Conservation (phyloP, 2,329 filamentous ascomycete species). For the Drechmeria coniospora region DNA sequence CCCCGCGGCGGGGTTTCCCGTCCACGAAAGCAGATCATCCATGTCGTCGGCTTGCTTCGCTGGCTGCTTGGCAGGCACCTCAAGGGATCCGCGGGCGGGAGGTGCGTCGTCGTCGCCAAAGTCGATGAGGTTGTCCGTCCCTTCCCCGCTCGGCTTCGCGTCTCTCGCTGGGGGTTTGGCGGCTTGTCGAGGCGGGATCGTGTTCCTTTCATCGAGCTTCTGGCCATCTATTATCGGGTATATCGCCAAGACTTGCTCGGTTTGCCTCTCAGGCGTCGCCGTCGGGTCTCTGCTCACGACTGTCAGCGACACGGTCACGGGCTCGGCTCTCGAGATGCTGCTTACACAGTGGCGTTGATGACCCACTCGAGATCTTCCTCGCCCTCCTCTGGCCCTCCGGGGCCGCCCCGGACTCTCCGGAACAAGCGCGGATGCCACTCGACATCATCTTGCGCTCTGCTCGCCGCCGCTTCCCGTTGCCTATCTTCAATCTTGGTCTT, state of each 20-base stretch:
- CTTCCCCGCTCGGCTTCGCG: constrained; percentile 5
- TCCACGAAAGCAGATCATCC: constrained; percentile 26
- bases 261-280: constrained; percentile 50
- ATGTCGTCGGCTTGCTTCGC: constrained; percentile 20
- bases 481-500: constrained; percentile 93
- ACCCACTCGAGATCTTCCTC: constrained; percentile 93
- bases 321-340: constrained; percentile 8
- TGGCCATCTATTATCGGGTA: constrained; percentile 75
- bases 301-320: constrained; percentile 4
- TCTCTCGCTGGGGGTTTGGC: constrained; percentile 3
- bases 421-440: constrained; percentile 88
- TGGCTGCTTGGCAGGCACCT: background rate
- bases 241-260: constrained; percentile 73
- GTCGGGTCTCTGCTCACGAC: constrained; percentile 12
- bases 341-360: constrained; percentile 71
- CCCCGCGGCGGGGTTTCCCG: constrained; percentile 30
- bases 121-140: constrained; percentile 35
- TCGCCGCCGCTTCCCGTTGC: constrained; percentile 77
- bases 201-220: constrained; percentile 35
- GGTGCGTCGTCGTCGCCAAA: constrained; percentile 26
- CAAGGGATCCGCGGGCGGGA: too few relatives aligned
- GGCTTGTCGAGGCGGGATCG: constrained; percentile 32
- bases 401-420: constrained; percentile 54
- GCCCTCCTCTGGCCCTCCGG: constrained; percentile 58
- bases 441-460: constrained; percentile 58